These are phyloP conservation scores for Lentinula novae-zelandiae DNA, from an alignment of 1,284 basidiomycete genomes.

Conservation along the genomic window DNA sequence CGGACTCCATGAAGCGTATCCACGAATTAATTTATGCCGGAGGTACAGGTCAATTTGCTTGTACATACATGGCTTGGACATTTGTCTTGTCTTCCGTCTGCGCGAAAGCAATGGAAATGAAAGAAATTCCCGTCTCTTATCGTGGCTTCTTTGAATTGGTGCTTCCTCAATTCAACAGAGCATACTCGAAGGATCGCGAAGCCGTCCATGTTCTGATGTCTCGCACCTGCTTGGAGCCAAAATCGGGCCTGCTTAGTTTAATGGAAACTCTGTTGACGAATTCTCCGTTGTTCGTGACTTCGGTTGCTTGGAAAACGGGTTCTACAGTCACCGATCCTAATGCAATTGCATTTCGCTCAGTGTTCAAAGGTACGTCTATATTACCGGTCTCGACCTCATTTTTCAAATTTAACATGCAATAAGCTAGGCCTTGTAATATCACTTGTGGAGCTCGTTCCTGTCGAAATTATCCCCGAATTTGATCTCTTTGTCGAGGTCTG, in stretches of 20 bases:
- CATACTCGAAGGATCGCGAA: slow-evolving; percentile 52
- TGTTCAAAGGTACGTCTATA: slow-evolving; percentile 66
- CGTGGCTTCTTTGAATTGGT: slow-evolving; percentile 53
- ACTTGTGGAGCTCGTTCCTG: slow-evolving; percentile 67
- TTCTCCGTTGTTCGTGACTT: slow-evolving; percentile 73
- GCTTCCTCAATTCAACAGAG: slow-evolving; percentile 37
- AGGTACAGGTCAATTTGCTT: slow-evolving; percentile 57
- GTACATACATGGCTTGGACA: slow-evolving; percentile 75
- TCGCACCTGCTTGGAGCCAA: slow-evolving; percentile 47
- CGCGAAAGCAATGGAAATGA: slow-evolving; percentile 36
- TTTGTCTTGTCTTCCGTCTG: slow-evolving; percentile 68
- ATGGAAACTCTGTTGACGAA: slow-evolving; percentile 55
- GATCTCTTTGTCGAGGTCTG: slow-evolving; percentile 73
- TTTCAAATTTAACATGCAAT: slow-evolving; percentile 7
- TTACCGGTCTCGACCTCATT: background rate
- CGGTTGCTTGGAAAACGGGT: slow-evolving; percentile 60
- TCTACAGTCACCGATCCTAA: slow-evolving; percentile 77
- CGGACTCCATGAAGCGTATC: slow-evolving; percentile 51
- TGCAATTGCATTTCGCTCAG: slow-evolving; percentile 76
- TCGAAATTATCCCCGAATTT: slow-evolving; percentile 73
- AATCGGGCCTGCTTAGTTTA: slow-evolving; percentile 55
- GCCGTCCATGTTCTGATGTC: slow-evolving; percentile 52
- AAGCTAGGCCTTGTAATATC: slow-evolving; percentile 62
- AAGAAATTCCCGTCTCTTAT: slow-evolving; percentile 51
- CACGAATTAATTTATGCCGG: slow-evolving; percentile 63